phyloP scores from a whole-genome alignment of 495 filamentous ascomycete genomes.

The Talaromyces nanjingensis region DNA sequence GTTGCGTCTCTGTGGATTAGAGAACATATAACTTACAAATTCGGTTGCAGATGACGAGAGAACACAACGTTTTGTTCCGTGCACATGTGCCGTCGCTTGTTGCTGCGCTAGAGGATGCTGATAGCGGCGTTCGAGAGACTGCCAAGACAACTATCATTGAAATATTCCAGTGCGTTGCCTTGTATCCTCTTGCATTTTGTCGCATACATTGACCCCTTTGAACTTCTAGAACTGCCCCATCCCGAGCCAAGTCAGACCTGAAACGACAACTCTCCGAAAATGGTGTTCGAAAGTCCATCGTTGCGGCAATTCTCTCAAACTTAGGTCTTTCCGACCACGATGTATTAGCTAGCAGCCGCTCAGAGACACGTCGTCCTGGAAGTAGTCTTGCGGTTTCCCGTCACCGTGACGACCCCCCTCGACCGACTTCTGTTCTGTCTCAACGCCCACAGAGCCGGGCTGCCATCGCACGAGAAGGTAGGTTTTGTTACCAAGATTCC shows the following conservation, averaged over 20 bases:
- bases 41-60: constrained; percentile 62
- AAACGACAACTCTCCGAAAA: constrained; percentile 72
- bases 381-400: constrained; percentile 9
- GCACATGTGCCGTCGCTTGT: constrained; percentile 76
- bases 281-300: constrained; percentile 79
- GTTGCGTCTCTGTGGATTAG: constrained; percentile 21
- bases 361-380: constrained; percentile 10
- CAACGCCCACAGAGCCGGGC: constrained; percentile 8
- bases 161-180: constrained; percentile 61
- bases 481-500: not conserved
- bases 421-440: constrained; percentile 11
- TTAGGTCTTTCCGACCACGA: constrained; percentile 46
- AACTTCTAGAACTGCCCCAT: constrained; percentile 59
- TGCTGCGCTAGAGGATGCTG: constrained; percentile 81
- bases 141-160: constrained; percentile 78
- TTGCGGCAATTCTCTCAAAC: constrained; percentile 65
- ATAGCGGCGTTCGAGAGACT: constrained; percentile 73
- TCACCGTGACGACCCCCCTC: constrained; percentile 11
- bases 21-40: not conserved
- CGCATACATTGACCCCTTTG: constrained; percentile 8
- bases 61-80: constrained; percentile 70
- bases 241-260: constrained; percentile 78
- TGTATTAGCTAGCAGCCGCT: constrained; percentile 15
- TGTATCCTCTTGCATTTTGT: constrained; percentile 1
- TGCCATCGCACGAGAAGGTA: constrained; percentile 8